Evolutionary conservation across 805 yeast genomes (phyloP).

Genomic region (Candida awuae): DNA sequence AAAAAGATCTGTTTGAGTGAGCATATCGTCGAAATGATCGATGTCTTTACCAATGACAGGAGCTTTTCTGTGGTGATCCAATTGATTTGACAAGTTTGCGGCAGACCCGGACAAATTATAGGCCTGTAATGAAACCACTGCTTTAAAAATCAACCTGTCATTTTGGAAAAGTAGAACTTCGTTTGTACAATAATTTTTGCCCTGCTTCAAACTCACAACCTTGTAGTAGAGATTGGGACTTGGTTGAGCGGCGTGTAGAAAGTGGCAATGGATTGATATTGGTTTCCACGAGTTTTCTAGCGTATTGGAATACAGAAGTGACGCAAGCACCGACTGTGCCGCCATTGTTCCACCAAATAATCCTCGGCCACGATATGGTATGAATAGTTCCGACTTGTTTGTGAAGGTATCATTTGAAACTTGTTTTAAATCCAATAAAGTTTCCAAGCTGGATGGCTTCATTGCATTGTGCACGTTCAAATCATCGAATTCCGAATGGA

Average conservation of each 20-base stretch:
- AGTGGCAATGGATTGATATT: slow-evolving; percentile 54
- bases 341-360: slow-evolving; percentile 66
- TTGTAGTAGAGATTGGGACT: slow-evolving; percentile 40
- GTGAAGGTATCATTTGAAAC: slow-evolving; percentile 18
- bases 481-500: not conserved
- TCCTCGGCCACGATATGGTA: slow-evolving; percentile 52
- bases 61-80: slow-evolving; percentile 21
- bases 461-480: not conserved
- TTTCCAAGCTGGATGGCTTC: slow-evolving; percentile 16
- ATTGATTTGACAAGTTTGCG: slow-evolving; percentile 23
- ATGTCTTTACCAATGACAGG: slow-evolving; percentile 27
- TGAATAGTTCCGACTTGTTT: slow-evolving; percentile 23
- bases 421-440: slow-evolving; percentile 18
- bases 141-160: slow-evolving; percentile 41
- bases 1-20: slow-evolving; percentile 24
- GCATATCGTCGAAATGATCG: slow-evolving; percentile 22
- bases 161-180: slow-evolving; percentile 50
- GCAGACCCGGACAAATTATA: slow-evolving; percentile 27
- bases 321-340: slow-evolving; percentile 58
- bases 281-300: slow-evolving; percentile 37
- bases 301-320: slow-evolving; percentile 41
- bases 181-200: slow-evolving; percentile 43
- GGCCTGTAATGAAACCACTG: slow-evolving; percentile 41
- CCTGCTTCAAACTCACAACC: slow-evolving; percentile 46
- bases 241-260: slow-evolving; percentile 47